phyloP scores from a whole-genome alignment of 1,284 basidiomycete genomes.

The Filobasidium uniguttulatum region DNA sequence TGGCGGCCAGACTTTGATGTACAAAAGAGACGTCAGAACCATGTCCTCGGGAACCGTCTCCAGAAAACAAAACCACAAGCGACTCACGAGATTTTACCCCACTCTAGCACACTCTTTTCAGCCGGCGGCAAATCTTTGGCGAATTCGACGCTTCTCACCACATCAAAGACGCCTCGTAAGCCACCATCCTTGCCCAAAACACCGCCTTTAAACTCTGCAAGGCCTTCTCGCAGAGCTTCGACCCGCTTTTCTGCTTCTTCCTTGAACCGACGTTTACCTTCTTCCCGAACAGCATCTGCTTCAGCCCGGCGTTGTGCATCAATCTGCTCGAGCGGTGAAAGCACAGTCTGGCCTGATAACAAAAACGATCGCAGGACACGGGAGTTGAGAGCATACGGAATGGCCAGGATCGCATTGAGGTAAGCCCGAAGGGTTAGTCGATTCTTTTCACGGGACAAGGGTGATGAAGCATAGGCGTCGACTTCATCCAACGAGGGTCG shows the following conservation, averaged over 20 bases:
- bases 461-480: slow-evolving; percentile 30
- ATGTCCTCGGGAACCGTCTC: neutral
- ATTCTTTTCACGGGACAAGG: slow-evolving; percentile 83
- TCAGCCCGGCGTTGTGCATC: slow-evolving; percentile 72
- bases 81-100: slow-evolving; percentile 83
- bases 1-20: slow-evolving; percentile 69
- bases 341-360: slow-evolving; percentile 56
- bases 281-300: slow-evolving; percentile 76
- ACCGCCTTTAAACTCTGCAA: slow-evolving; percentile 81
- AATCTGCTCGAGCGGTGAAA: slow-evolving; percentile 60
- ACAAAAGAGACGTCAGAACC: neutral
- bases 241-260: slow-evolving; percentile 75
- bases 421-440: slow-evolving; percentile 87
- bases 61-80: neutral
- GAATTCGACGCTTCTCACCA: slow-evolving; percentile 67
- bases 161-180: slow-evolving; percentile 69
- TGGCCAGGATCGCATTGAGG: slow-evolving; percentile 63
- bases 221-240: slow-evolving; percentile 67
- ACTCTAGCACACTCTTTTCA: slow-evolving; percentile 81
- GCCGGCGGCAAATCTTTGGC: slow-evolving; percentile 68
- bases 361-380: slow-evolving; percentile 78
- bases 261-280: slow-evolving; percentile 71
- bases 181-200: slow-evolving; percentile 80
- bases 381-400: slow-evolving; percentile 61
- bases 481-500: slow-evolving; percentile 17